These are phyloP conservation scores for Lolium multiflorum DNA, from an alignment of 176 grass and related monocot genomes.

Conservation along the genomic window DNA sequence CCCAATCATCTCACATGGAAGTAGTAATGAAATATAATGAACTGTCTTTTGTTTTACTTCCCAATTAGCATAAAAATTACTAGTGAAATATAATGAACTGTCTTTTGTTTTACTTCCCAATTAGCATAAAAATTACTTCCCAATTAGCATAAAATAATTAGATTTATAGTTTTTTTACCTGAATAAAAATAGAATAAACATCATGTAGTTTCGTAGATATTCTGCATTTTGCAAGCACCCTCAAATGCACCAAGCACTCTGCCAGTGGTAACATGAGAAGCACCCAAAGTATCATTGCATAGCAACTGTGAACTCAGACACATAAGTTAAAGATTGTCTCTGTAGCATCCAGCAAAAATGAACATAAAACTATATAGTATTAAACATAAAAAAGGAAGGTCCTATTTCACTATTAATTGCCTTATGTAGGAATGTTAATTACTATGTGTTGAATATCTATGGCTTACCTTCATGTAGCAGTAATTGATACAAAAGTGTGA, in stretches of 20 bases:
- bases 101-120: not conserved
- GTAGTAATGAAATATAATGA: not conserved
- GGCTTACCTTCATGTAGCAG: not conserved
- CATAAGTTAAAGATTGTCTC: not conserved
- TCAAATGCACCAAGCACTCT: not conserved
- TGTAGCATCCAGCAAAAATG: not conserved
- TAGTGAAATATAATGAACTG: not conserved
- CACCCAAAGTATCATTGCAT: not conserved
- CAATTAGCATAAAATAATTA: not conserved
- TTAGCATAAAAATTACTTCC: not conserved
- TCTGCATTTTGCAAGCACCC: not conserved
- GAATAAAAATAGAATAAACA: not conserved
- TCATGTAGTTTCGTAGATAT: not conserved
- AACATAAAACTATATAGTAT: not conserved
- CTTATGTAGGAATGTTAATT: not conserved
- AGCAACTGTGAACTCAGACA: not conserved
- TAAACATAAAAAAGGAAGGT: not conserved
- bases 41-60: not conserved
- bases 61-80: too few species aligned
- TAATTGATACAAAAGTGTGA: not conserved
- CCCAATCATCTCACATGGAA: not conserved
- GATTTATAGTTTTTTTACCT: not conserved
- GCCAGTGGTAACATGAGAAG: not conserved
- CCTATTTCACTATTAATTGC: not conserved
- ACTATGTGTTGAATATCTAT: not conserved